A percentile compares a stretch with the other conserved stretches of the same genome.
Evolutionary conservation across 495 filamentous ascomycete species (phyloP).

Genomic region (Hyaloscypha bicolor): DNA sequence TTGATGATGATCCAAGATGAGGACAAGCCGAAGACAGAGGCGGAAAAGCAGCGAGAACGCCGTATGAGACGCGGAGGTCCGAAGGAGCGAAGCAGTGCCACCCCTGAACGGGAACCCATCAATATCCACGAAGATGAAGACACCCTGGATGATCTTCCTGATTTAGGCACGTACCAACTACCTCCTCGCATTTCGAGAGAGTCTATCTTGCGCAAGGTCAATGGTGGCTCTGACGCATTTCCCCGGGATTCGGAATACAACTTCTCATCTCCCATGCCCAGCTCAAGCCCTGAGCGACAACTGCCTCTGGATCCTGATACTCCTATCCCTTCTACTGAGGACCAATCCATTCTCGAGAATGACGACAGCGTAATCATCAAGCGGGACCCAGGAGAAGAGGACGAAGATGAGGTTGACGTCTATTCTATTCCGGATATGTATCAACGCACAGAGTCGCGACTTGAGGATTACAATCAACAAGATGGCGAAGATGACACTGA

Average conservation of each 20-base stretch:
- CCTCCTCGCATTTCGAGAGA: constrained; percentile 87
- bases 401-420: constrained; percentile 61
- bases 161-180: constrained; percentile 59
- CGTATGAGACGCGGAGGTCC: constrained; percentile 57
- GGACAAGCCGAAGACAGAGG: constrained; percentile 48
- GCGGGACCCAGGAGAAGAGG: constrained; percentile 52
- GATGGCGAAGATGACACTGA: constrained; percentile 42
- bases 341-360: constrained; percentile 44
- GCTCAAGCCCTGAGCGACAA: constrained; percentile 52
- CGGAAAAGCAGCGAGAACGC: constrained; percentile 62
- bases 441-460: constrained; percentile 27
- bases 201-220: constrained; percentile 87
- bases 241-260: constrained; percentile 63
- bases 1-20: constrained; percentile 80
- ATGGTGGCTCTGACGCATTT: constrained; percentile 67
- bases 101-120: constrained; percentile 48
- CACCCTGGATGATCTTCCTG: constrained; percentile 54
- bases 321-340: constrained; percentile 77
- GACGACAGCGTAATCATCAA: constrained; percentile 70
- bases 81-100: constrained; percentile 48
- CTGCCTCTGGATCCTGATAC: constrained; percentile 75
- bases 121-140: constrained; percentile 49
- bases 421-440: constrained; percentile 73
- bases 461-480: constrained; percentile 47
- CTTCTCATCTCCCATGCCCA: constrained; percentile 58